These are phyloP conservation scores for Starmerella bombi DNA, from an alignment of 805 yeast genomes.

Conservation along the genomic window DNA sequence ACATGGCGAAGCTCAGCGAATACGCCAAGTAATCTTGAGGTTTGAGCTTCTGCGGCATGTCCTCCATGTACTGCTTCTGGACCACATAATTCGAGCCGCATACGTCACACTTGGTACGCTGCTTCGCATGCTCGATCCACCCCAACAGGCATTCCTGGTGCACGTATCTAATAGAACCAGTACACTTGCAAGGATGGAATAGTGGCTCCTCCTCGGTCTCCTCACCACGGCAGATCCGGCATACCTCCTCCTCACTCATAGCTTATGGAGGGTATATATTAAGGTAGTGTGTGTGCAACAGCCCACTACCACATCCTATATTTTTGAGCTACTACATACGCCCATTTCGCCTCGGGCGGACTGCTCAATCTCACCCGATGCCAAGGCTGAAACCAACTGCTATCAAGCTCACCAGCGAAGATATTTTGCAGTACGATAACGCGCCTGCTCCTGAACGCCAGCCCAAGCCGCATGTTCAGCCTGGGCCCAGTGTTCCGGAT, in stretches of 20 bases:
- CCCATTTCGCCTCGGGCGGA: no score
- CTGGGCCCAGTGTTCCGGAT: no score
- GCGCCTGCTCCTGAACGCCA: constrained; percentile 1
- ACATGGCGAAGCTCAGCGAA: neutral
- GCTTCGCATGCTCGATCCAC: constrained; percentile 65
- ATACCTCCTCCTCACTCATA: constrained; percentile 36
- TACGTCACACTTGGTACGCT: constrained; percentile 66
- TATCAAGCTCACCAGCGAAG: constrained; percentile 38
- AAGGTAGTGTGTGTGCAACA: neutral
- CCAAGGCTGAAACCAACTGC: constrained; percentile 36
- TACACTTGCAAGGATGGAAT: constrained; percentile 82
- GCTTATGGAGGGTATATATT: neutral
- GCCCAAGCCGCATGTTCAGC: no score
- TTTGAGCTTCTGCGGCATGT: constrained; percentile 57
- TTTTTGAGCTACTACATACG: no score
- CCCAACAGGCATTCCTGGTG: constrained; percentile 85
- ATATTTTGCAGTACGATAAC: constrained; percentile 40
- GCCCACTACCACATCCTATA: no score
- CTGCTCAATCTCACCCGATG: no score
- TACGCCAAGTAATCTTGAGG: constrained; percentile 25
- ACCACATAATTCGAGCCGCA: constrained; percentile 67
- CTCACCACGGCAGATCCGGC: constrained; percentile 92
- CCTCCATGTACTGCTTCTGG: constrained; percentile 47
- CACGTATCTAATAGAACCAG: constrained; percentile 84
- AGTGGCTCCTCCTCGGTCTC: constrained; percentile 67